Evolutionary conservation across 768 basidiomycete genomes (phyloP).

Genomic region (Imleria badia): DNA sequence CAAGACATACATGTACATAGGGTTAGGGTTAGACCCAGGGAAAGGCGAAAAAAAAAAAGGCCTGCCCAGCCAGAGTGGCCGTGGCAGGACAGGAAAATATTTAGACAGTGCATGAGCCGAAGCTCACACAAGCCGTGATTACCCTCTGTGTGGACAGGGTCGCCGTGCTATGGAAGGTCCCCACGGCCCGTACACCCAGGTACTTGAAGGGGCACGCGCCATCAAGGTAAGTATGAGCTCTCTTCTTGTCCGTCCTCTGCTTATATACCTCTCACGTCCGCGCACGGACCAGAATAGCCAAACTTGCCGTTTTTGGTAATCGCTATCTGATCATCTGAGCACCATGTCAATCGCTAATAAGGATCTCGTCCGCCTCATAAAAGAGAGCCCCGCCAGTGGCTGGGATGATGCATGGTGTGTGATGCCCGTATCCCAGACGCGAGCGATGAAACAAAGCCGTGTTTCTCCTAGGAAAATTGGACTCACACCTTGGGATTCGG

Average conservation of each 20-base stretch:
- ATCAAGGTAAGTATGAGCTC: constrained; percentile 63
- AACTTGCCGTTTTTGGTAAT: constrained; percentile 1
- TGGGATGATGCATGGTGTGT: constrained; percentile 24
- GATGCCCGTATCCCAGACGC: background rate
- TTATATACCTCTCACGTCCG: constrained; percentile 30
- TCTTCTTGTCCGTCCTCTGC: background rate
- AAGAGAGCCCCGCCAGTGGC: constrained; percentile 11
- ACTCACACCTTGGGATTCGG: constrained; percentile 64
- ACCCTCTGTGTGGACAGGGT: constrained; percentile 52
- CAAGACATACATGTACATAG: background rate
- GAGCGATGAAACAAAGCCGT: background rate
- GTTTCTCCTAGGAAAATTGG: constrained; percentile 40
- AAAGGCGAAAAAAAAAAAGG: constrained; percentile 24
- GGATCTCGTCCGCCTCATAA: constrained; percentile 10
- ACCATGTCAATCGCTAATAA: background rate
- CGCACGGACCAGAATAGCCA: constrained; percentile 27
- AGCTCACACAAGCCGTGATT: constrained; percentile 50
- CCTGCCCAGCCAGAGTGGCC: constrained; percentile 43
- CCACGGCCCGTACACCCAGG: constrained; percentile 56
- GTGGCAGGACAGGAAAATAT: constrained; percentile 76
- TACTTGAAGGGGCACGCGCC: constrained; percentile 55
- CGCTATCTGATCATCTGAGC: background rate
- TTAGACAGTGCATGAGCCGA: constrained; percentile 75
- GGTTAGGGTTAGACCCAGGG: constrained; percentile 40
- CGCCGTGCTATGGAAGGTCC: constrained; percentile 56